phyloP scores from a whole-genome alignment of 1,284 basidiomycete species.

The Cystobasidium pallidum region DNA sequence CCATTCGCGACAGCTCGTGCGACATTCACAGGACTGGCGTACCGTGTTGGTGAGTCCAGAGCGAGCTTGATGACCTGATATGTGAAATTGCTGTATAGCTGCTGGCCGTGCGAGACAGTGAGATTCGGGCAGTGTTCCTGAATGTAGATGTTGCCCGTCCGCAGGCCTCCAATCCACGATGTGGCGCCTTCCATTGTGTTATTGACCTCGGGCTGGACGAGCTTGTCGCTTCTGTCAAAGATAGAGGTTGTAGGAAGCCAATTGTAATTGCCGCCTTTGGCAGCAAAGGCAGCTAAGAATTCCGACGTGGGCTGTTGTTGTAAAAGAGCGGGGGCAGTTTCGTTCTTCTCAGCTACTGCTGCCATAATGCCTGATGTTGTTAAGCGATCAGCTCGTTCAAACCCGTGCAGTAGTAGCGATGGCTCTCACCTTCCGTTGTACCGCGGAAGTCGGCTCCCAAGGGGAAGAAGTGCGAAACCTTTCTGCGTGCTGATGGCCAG shows the following conservation, averaged over 20 bases:
- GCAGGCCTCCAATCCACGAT: conserved; percentile 16
- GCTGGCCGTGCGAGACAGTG: conserved; percentile 27
- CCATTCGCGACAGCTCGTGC: conserved; percentile 24
- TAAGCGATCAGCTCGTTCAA: background rate
- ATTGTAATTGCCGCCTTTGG: conserved; percentile 42
- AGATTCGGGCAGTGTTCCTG: conserved; percentile 39
- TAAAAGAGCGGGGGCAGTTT: conserved; percentile 21
- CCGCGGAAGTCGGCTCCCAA: conserved; percentile 39
- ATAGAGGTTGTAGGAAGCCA: conserved; percentile 44
- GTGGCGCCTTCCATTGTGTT: conserved; percentile 38
- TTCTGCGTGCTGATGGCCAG: conserved; percentile 41
- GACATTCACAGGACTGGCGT: conserved; percentile 15
- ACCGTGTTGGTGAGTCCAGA: conserved; percentile 31
- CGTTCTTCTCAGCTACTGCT: conserved; percentile 3
- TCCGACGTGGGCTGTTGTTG: conserved; percentile 34
- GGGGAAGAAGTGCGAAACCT: conserved; percentile 39
- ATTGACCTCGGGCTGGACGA: conserved; percentile 37
- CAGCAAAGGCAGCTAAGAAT: conserved; percentile 34
- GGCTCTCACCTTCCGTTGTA: conserved; percentile 25
- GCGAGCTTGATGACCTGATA: conserved; percentile 43
- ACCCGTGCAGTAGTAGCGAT: background rate
- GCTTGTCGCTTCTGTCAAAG: conserved; percentile 29
- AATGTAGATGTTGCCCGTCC: conserved; percentile 37
- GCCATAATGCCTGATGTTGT: conserved; percentile 20
- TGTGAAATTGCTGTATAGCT: conserved; percentile 39